Base-by-base conservation (phyloP, 129 eudicot genomes). In the Tagetes erecta region DNA sequence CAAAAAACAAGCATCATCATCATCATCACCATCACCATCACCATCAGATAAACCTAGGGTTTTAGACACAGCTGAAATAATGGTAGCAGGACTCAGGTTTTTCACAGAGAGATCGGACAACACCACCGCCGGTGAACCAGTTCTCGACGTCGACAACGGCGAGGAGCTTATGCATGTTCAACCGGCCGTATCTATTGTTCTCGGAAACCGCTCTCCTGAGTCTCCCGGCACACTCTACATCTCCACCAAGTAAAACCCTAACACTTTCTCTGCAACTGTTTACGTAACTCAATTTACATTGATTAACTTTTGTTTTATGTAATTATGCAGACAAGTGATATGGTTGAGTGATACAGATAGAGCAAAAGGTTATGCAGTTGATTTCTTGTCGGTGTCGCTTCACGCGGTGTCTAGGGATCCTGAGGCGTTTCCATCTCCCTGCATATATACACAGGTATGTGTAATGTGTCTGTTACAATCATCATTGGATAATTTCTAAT, bases 331-430 rank as follows among this genome's bases (percentile, higher is more conserved):
- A 87, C 86, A 86, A 80, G 80, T 92, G 39, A 82, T 92, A 64
- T 92, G 98, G 98, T 64, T 92, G 88, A 92, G 96, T 67, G 92
- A 89, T 53, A 42, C 84, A 2, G 95, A 92, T 35, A 78, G 85
- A 55, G 74, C 79, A 1, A 85, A 82, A 79, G 95, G 98, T 50
- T 92, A 89, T 14, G 85, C 95, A 7, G 96, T 86, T 51, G 88
- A 89, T 82, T 89, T 92, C 63, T 37, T 85, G 37, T 86, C 90
- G 6, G 80, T 92, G 37, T 89, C 98, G n/a, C 96, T 89, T 71
- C 98, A 92, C 67, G 98, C 96, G 1, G 87, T 89, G 31, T 92
- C 96, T 37, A 79, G 95, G 35, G 92, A 92, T 6, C 90, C 95
- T 0, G 95, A 89, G 75, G 92, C 96, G 1, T 92, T 84, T 66